Base-by-base conservation (phyloP, 2,329 filamentous ascomycete species). In the Fonsecaea multimorphosa region DNA sequence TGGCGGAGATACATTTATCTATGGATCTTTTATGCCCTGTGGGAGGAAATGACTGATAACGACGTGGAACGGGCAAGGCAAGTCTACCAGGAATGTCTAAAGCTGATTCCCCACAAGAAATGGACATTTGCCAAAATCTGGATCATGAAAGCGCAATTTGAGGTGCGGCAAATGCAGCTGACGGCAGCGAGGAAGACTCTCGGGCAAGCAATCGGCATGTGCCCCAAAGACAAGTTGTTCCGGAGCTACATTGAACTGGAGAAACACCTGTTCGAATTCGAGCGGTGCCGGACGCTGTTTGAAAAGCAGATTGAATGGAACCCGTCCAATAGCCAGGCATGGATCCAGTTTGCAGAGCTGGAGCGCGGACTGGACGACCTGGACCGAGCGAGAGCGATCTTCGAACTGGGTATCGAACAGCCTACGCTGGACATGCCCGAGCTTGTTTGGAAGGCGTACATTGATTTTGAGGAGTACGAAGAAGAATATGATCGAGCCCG, bases 41-140 rank as follows among this genome's bases (percentile, higher is more conserved):
- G 91, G 87, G 95, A 98, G 77, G 95, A 99, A 78, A 88, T 91
- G 77, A 90, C 94, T 69, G 90, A 89, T 38, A 89, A 90, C 71
- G 92, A 98, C 73, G 75, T 87, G 27, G 87, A 90, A 29, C 87
- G 95, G 52, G 91, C 94, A 22, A 86, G 91, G 19, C 92, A 97
- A 76, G 92, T 99, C 68, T 99, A 98, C 81, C 88, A 89, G 71
- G 91, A 95, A 71, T 96, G 92, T 73, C 80, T 98, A 54, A 89
- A 90, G 67, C 81, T 98, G 53, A 89, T 99, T 72, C 95, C 95
- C 0, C 95, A 99, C 82, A 96, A 96, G 77, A 92, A 92, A 74
- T 99, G 98, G 79, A 98, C 95, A 0, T 99, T 98, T 77, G 92
- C 93, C 76, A 99, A 99, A 78, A 83, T 98, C 57, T 99, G 95